Evolutionary conservation across 352 stramenopile species (phyloP).

Genomic region (Elongisporangium undulatum): DNA sequence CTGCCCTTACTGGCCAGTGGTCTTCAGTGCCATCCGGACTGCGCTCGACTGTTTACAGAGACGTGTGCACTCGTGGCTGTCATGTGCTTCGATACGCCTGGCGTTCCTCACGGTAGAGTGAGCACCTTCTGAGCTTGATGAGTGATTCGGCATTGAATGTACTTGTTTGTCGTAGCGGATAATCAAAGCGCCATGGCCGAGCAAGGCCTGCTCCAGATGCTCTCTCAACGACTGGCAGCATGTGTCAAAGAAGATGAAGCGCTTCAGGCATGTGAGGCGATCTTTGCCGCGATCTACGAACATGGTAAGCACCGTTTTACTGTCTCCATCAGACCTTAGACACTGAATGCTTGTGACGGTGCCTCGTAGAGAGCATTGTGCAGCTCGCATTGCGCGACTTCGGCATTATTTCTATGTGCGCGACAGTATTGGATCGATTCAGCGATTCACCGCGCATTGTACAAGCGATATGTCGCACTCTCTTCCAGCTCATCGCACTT

Average conservation of each 20-base stretch:
- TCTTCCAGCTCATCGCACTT: constrained; percentile 44
- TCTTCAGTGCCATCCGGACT: constrained; percentile 17
- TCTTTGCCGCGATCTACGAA: constrained; percentile 38
- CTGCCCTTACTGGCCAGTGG: constrained; percentile 26
- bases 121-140: background rate
- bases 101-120: constrained; percentile 32
- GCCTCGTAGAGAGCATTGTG: constrained; percentile 18
- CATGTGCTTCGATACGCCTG: constrained; percentile 49
- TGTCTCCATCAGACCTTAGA: background rate
- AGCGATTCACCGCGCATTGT: constrained; percentile 13
- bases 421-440: constrained; percentile 18
- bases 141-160: constrained; percentile 1
- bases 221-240: constrained; percentile 18
- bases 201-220: constrained; percentile 19
- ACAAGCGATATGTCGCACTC: constrained; percentile 21
- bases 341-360: background rate
- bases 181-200: constrained; percentile 47
- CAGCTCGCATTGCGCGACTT: constrained; percentile 19
- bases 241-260: constrained; percentile 16
- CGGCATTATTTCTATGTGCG: constrained; percentile 18
- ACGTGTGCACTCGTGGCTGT: constrained; percentile 30
- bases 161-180: constrained; percentile 19
- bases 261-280: constrained; percentile 16
- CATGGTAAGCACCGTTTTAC: constrained; percentile 19
- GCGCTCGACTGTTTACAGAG: constrained; percentile 26